Evolutionary conservation across 257 asterid genomes (phyloP).

Genomic region (Penstemon newberryi): DNA sequence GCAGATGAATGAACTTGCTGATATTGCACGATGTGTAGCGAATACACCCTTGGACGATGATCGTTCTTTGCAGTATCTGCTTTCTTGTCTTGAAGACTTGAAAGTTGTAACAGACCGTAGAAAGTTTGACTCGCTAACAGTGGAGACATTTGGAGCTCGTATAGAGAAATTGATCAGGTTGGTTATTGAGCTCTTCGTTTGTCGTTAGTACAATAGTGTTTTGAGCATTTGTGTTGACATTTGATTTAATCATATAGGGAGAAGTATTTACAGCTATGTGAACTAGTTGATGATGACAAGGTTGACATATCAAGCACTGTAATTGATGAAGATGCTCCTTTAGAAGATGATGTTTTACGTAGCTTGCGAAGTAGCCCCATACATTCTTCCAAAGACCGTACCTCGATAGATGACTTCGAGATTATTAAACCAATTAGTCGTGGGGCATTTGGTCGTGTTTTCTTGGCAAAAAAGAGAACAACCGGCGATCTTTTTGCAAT

Average conservation of each 20-base stretch:
- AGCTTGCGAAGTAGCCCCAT: conserved; percentile 95
- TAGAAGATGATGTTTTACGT: conserved; percentile 95
- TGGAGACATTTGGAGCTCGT: conserved; percentile 98
- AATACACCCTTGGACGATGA: conserved; percentile 91
- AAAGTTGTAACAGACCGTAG: conserved; percentile 80
- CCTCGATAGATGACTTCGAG: conserved; percentile 97
- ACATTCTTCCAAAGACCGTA: conserved; percentile 87
- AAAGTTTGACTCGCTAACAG: conserved; percentile 89
- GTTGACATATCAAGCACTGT: conserved; percentile 86
- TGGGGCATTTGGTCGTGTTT: conserved; percentile 99
- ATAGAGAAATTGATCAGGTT: conserved; percentile 93
- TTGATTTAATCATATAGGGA: conserved; percentile 57
- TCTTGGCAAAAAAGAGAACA: conserved; percentile 91
- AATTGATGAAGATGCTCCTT: conserved; percentile 95
- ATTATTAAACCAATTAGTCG: conserved; percentile 98
- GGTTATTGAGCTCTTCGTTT: conserved; percentile 23
- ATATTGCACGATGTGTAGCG: conserved; percentile 93
- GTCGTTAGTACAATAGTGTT: conserved; percentile 7
- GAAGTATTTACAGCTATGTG: conserved; percentile 92
- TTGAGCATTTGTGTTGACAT: conserved; percentile 21
- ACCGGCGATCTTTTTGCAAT: conserved; percentile 97
- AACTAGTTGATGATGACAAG: conserved; percentile 92
- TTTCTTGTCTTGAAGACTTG: conserved; percentile 96
- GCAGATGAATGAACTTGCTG: conserved; percentile 98
- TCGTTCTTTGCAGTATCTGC: conserved; percentile 71